A percentile compares a stretch with the other conserved stretches of the same genome.
phyloP scores from a whole-genome alignment of 169 alveolate genomes.

The Nephromyces sp. region DNA sequence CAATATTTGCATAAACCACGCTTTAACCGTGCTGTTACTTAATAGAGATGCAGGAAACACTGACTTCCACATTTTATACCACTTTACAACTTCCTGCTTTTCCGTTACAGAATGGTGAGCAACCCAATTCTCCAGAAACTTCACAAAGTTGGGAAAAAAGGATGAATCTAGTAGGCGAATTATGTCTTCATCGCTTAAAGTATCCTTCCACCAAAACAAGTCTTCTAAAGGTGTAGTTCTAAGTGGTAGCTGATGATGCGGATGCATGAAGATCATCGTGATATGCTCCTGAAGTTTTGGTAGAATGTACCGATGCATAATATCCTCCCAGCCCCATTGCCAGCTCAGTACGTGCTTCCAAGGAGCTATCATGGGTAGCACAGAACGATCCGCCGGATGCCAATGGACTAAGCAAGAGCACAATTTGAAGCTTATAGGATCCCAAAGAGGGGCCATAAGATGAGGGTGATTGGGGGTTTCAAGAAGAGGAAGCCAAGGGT shows the following conservation, averaged over 20 bases:
- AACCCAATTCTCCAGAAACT: slow-evolving; percentile 16
- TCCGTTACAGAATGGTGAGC: slow-evolving; percentile 9
- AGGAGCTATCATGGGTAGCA: slow-evolving; percentile 26
- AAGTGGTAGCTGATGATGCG: slow-evolving; percentile 13
- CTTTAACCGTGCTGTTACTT: not conserved
- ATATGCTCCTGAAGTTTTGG: slow-evolving; percentile 32
- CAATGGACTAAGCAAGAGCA: slow-evolving; percentile 22
- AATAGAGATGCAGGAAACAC: slow-evolving; percentile 11
- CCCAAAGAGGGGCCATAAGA: slow-evolving; percentile 29
- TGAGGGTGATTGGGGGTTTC: not conserved
- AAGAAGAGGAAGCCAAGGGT: slow-evolving; percentile 37
- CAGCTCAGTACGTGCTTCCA: slow-evolving; percentile 33
- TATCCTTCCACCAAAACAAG: slow-evolving; percentile 34
- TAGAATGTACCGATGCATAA: slow-evolving; percentile 25
- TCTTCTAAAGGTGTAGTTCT: slow-evolving; percentile 11
- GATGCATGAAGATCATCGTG: slow-evolving; percentile 10
- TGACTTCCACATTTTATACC: slow-evolving; percentile 27
- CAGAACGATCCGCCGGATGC: slow-evolving; percentile 34
- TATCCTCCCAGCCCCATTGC: slow-evolving; percentile 2
- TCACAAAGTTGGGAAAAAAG: slow-evolving; percentile 18
- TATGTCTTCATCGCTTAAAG: slow-evolving; percentile 24
- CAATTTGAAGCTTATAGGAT: not conserved
- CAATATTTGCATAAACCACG: slow-evolving; percentile 9
- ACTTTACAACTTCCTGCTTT: slow-evolving; percentile 6
- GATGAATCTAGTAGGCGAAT: slow-evolving; percentile 1